Evolutionary conservation across 257 asterid species (phyloP), one percentile per base, ranked within the genome.

Genomic region (Solanum neorickii): DNA sequence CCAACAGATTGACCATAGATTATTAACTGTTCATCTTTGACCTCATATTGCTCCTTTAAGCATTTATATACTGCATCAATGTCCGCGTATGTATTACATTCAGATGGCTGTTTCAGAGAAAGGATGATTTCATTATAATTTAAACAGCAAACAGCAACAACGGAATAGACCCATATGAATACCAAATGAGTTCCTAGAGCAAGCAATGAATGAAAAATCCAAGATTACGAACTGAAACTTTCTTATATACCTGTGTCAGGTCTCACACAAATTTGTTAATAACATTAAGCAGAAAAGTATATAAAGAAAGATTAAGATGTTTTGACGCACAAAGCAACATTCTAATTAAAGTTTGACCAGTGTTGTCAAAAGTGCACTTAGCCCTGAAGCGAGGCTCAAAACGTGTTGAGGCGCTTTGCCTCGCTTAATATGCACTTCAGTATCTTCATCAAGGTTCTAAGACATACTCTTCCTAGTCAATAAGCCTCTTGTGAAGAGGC

Each of bases 1-100:
- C 99, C 99, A 86, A 97, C 99, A 25, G 99, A 97, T 91, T 97
- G 99, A 59, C 99, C 99, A 86, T 96, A 97, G 41, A 97, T 89
- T 92, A 97, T 96, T 87, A 96, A 87, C 87, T 96, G 95, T 88
- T 97, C 99, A 56, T 97, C 98, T 91, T 94, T 94, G 75, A 97
- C 98, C 87, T 94, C 97, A 87, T 96, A 97, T 90, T 94, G 91
- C 94, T 97, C 98, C 93, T 95, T 96, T 86, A 96, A 96, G 94
- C 99, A 97, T 89, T 94, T 95, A 91, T 97, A 97, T 88, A 97
- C 98, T 86, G 98, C 99, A 90, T 96, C 98, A 89, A 97, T 94
- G 95, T 97, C 99, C 87, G 99, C 93, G 92, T 97, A 97, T 82
- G 99, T 97, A 90, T 96, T 97, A 93, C 88, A 97, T 91, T 97